phyloP scores from a whole-genome alignment of 805 yeast genomes.

The Groenewaldozyma tartarivorans region DNA sequence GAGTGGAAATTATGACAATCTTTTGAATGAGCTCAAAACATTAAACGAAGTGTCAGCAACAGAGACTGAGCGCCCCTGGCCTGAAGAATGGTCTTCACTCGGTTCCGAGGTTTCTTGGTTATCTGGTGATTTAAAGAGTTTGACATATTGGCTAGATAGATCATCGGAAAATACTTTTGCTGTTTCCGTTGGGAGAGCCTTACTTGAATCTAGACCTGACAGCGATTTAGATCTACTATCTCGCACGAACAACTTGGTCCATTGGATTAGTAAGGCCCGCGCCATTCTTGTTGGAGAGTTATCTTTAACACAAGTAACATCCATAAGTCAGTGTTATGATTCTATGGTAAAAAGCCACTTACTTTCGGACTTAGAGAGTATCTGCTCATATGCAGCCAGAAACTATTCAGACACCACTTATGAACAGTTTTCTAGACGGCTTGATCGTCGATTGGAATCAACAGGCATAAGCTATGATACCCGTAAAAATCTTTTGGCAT shows the following conservation, averaged over 20 bases:
- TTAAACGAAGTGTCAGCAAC: slow-evolving; percentile 14
- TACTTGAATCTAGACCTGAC: slow-evolving; percentile 34
- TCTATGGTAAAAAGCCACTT: slow-evolving; percentile 49
- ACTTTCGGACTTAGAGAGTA: slow-evolving; percentile 44
- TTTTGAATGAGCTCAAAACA: slow-evolving; percentile 40
- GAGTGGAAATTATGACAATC: slow-evolving; percentile 66
- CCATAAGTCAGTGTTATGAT: slow-evolving; percentile 41
- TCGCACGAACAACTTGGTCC: too few species aligned
- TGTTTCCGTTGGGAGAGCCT: slow-evolving; percentile 56
- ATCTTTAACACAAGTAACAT: slow-evolving; percentile 38
- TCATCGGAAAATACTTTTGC: slow-evolving; percentile 46
- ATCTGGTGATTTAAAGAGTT: slow-evolving; percentile 42
- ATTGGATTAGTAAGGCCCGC: slow-evolving; percentile 43
- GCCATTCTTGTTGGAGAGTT: slow-evolving; percentile 52
- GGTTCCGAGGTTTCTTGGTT: slow-evolving; percentile 72
- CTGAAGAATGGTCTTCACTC: slow-evolving; percentile 50
- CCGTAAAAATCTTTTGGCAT: slow-evolving; percentile 48
- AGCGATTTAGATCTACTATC: slow-evolving; percentile 27
- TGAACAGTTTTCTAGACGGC: slow-evolving; percentile 8
- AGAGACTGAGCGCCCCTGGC: slow-evolving; percentile 22
- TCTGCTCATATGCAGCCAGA: slow-evolving; percentile 22
- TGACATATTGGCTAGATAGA: slow-evolving; percentile 50
- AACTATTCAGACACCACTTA: slow-evolving; percentile 6
- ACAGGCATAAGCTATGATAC: slow-evolving; percentile 48
- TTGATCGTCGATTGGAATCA: slow-evolving; percentile 20